Evolutionary conservation across 2,329 filamentous ascomycete species (phyloP).

Genomic region (Celoporthe dispersa): DNA sequence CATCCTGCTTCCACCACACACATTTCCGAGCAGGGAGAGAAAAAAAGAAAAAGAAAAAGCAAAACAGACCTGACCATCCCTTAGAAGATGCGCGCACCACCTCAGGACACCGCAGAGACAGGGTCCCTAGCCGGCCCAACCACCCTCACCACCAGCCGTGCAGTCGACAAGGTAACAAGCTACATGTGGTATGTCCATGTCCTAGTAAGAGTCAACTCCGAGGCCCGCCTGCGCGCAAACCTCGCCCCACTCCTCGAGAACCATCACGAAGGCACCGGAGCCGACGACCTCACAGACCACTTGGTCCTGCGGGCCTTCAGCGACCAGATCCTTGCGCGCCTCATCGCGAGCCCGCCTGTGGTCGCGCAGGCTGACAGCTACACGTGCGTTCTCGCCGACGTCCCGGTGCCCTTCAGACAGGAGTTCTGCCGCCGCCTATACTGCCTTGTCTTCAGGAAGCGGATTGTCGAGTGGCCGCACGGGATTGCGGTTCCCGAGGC

Average conservation of each 20-base stretch:
- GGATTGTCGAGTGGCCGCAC: constrained; percentile 24
- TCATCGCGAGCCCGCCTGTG: constrained; percentile 19
- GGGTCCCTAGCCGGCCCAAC: not conserved
- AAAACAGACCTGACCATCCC: not conserved
- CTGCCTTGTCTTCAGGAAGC: constrained; percentile 21
- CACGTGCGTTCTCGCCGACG: constrained; percentile 6
- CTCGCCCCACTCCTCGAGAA: constrained; percentile 7
- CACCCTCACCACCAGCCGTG: not conserved
- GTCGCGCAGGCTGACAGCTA: constrained; percentile 18
- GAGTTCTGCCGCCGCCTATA: constrained; percentile 27
- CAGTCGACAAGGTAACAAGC: constrained; percentile 10
- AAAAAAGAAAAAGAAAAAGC: too few species aligned
- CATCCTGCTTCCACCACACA: not conserved
- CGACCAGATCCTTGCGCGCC: constrained; percentile 7
- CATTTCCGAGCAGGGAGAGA: not conserved
- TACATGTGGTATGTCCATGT: constrained; percentile 30
- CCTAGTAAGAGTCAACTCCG: constrained; percentile 21
- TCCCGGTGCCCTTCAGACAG: constrained; percentile 19
- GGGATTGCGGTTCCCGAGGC: constrained; percentile 19
- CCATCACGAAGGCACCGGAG: constrained; percentile 13
- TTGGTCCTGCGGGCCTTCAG: constrained; percentile 17
- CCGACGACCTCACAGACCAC: constrained; percentile 23
- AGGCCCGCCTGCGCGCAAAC: constrained; percentile 19
- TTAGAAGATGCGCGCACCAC: not conserved
- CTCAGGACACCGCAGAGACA: not conserved